Evolutionary conservation across 2,329 filamentous ascomycete species (phyloP).

Genomic region (Alternaria tenuissima): DNA sequence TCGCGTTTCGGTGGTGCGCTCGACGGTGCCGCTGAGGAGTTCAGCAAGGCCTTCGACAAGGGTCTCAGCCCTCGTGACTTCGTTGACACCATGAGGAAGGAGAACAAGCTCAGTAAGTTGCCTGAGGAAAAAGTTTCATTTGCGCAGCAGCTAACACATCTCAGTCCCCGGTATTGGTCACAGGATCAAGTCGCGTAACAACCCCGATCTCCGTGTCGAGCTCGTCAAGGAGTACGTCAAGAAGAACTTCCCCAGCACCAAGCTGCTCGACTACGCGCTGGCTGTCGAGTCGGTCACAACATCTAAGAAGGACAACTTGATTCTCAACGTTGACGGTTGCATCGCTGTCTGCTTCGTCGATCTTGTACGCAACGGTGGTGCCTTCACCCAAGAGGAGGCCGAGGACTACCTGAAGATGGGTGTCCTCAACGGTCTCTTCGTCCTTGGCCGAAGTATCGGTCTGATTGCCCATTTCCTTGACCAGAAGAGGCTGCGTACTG

Average conservation of each 20-base stretch:
- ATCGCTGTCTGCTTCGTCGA: conserved; percentile 99
- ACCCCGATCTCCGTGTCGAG: conserved; percentile 99
- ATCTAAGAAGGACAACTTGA: conserved; percentile 99
- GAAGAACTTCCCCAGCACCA: conserved; percentile 96
- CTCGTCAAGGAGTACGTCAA: conserved; percentile 99
- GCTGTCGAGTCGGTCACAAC: conserved; percentile 98
- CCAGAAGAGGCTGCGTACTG: conserved; percentile 98
- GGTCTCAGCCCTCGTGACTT: conserved; percentile 98
- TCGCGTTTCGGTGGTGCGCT: conserved; percentile 98
- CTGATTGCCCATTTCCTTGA: conserved; percentile 99
- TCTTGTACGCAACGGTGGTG: conserved; percentile 95
- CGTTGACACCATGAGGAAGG: conserved; percentile 98
- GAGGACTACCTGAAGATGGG: conserved; percentile 99
- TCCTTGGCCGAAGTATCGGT: conserved; percentile 95
- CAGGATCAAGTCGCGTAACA: conserved; percentile 99
- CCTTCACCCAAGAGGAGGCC: conserved; percentile 93
- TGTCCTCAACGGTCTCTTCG: conserved; percentile 99
- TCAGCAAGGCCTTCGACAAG: conserved; percentile 98
- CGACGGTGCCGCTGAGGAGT: conserved; percentile 97
- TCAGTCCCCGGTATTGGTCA: conserved; percentile 94
- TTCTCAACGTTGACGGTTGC: conserved; percentile 98
- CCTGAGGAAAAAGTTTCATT: not conserved
- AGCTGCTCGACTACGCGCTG: conserved; percentile 98
- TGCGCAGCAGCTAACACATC: conserved; percentile 25
- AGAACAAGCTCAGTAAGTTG: conserved; percentile 92